Evolutionary conservation across 208 protist species (phyloP).

Genomic region (Trypanosoma avium): DNA sequence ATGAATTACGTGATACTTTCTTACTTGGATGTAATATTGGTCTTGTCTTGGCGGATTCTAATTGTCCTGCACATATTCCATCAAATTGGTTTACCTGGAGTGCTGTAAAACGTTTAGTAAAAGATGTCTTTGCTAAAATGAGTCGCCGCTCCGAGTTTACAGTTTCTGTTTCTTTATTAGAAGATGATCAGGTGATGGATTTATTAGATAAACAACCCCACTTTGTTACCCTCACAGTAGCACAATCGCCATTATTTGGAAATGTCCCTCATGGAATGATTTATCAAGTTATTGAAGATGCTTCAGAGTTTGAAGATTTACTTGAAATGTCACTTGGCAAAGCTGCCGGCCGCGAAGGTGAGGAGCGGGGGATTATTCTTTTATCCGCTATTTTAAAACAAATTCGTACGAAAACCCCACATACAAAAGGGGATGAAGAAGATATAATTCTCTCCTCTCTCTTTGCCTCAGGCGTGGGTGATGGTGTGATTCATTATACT

Average conservation of each 20-base stretch:
- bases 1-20: slow-evolving; percentile 66
- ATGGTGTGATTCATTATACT: slow-evolving; percentile 73
- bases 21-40: slow-evolving; percentile 57
- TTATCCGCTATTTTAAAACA: slow-evolving; percentile 72
- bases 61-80: slow-evolving; percentile 39
- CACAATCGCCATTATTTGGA: slow-evolving; percentile 70
- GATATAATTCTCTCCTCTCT: slow-evolving; percentile 75
- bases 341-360: slow-evolving; percentile 13
- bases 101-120: slow-evolving; percentile 51
- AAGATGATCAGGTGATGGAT: slow-evolving; percentile 76
- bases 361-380: slow-evolving; percentile 71
- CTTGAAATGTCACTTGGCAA: slow-evolving; percentile 40
- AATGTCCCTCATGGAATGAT: slow-evolving; percentile 62
- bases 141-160: slow-evolving; percentile 36
- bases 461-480: slow-evolving; percentile 65
- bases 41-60: slow-evolving; percentile 67
- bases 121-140: slow-evolving; percentile 51
- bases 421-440: slow-evolving; percentile 30
- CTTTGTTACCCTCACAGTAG: slow-evolving; percentile 42
- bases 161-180: slow-evolving; percentile 59
- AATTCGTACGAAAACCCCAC: slow-evolving; percentile 28
- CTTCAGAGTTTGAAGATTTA: slow-evolving; percentile 61
- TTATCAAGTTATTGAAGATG: slow-evolving; percentile 56
- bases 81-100: slow-evolving; percentile 68
- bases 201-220: slow-evolving; percentile 32